Percentiles rank a stretch among this genome's conserved stretches.
Evolutionary conservation across 768 basidiomycete genomes (phyloP).

Genomic region (Gautieria morchelliformis): DNA sequence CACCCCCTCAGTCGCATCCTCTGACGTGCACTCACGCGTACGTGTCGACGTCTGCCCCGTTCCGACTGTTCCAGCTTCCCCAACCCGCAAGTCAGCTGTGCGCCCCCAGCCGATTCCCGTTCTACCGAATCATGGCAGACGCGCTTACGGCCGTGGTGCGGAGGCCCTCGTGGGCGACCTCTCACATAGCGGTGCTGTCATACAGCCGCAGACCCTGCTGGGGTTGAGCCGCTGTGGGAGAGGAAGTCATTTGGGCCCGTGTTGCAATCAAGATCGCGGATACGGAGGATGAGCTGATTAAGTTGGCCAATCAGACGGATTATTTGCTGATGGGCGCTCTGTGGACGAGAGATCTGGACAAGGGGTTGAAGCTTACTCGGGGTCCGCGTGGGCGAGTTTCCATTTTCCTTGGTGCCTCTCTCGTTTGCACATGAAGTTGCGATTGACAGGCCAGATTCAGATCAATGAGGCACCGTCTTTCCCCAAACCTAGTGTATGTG

Average conservation of each 20-base stretch:
- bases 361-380: conserved; percentile 31
- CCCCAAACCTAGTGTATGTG: conserved; percentile 27
- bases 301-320: conserved; percentile 43
- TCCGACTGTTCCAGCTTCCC: background rate
- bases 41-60: background rate
- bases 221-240: conserved; percentile 44
- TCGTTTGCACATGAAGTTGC: background rate
- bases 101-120: background rate
- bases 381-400: conserved; percentile 35
- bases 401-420: background rate
- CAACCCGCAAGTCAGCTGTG: background rate
- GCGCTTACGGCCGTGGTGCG: conserved; percentile 32
- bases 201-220: conserved; percentile 41
- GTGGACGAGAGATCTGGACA: conserved; percentile 40
- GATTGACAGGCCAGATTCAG: conserved; percentile 35
- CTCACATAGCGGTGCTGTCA: conserved; percentile 26
- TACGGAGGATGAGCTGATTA: conserved; percentile 44
- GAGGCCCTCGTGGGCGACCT: conserved; percentile 36
- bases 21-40: background rate
- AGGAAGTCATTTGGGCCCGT: conserved; percentile 56
- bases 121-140: background rate
- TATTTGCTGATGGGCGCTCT: conserved; percentile 43
- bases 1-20: background rate
- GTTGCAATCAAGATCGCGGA: conserved; percentile 33
- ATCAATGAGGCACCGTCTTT: conserved; percentile 49